Base-by-base conservation (phyloP, 192 early-diverging fungal genomes). In the Neocallimastix lanati region DNA sequence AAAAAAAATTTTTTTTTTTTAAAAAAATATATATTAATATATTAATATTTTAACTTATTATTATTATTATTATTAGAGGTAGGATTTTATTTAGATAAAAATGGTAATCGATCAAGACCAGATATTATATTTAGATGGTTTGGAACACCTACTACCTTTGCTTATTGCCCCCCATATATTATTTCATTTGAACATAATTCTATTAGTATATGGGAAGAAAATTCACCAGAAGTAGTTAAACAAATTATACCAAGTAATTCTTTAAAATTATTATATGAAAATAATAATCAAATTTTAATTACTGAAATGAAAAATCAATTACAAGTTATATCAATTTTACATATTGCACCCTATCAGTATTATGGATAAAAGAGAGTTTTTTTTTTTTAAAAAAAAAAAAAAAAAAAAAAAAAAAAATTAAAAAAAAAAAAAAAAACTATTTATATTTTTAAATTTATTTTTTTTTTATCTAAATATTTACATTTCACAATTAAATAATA, bases 81-180 rank as follows among this genome's bases (percentile, higher is more conserved):
- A 84, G 94, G 92, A 5, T 97, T 98, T 81, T 97, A 92, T 82
- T 92, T 98, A 58, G 93, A 97, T 84, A 92, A 92, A 81, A 89
- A 91, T 81, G 96, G 96, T 76, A 67, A 67, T 9, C 50, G 50
- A 11, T 67, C 50, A 67, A 67, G 50, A 67, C 50, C 50, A 67
- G 50, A 67, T 67, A 67, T 67, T 67, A 67, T 67, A 25, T 67
- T 67, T 67, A 67, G 50, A 67, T 67, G 50, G 50, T 67, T 67
- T 67, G 25, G 50, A 0, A n/a, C 9, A 2, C 50, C 50, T 4
- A 67, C 50, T 4, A 67, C 50, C 1, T 67, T 67, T 67, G 50
- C 50, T 0, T 67, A 67, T n/a, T 67, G n/a, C n/a, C 50, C 50
- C 4, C 50, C 50, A 9, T 67, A 67, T n/a, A 67, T 67, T 9